Conservation (phyloP, 2,329 filamentous ascomycete genomes). For the Pestalotiopsis sp. region DNA sequence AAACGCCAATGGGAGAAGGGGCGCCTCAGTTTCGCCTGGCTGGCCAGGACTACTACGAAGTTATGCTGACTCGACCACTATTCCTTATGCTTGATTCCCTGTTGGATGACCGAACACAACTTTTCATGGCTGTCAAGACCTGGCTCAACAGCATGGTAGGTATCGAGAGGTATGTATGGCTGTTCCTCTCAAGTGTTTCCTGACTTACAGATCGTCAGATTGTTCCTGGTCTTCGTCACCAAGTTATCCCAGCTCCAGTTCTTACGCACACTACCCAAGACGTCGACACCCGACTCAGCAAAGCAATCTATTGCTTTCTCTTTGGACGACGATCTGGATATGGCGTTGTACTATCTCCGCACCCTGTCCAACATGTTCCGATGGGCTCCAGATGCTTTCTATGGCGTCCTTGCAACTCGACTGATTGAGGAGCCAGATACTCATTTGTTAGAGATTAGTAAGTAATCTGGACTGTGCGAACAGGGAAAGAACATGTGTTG, state of each 20-base stretch:
- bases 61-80: constrained; percentile 79
- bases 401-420: constrained; percentile 70
- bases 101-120: constrained; percentile 70
- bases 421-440: constrained; percentile 50
- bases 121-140: constrained; percentile 74
- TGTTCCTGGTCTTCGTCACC: constrained; percentile 63
- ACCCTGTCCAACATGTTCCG: constrained; percentile 74
- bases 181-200: not conserved
- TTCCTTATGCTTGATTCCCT: constrained; percentile 82
- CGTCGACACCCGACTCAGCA: constrained; percentile 25
- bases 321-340: constrained; percentile 70
- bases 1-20: constrained; percentile 35
- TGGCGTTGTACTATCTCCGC: constrained; percentile 78
- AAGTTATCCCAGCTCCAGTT: constrained; percentile 61
- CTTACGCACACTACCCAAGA: constrained; percentile 37
- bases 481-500: constrained; percentile 27
- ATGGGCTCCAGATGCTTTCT: constrained; percentile 69
- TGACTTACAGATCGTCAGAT: constrained; percentile 40
- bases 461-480: constrained; percentile 31
- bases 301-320: constrained; percentile 40
- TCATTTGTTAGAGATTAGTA: constrained; percentile 53
- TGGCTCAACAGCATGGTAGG: constrained; percentile 76
- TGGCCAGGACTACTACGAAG: constrained; percentile 65
- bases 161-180: constrained; percentile 58
- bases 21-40: constrained; percentile 45